Base-by-base conservation (phyloP, 352 stramenopile species). In the Globisporangium solare region DNA sequence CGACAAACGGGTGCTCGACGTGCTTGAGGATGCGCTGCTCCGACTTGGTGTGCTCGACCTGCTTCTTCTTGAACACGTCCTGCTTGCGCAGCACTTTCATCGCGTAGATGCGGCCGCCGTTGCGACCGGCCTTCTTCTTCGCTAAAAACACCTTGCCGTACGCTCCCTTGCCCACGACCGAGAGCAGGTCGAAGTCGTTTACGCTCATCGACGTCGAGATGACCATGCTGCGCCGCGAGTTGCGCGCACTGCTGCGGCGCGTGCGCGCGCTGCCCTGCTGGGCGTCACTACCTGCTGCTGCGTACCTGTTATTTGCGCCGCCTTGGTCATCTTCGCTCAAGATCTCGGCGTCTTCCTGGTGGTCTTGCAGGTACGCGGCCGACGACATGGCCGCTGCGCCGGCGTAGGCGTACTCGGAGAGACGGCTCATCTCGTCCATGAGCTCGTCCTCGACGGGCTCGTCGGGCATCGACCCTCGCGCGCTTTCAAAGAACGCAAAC, bases 1-100 rank as follows among this genome's bases (percentile, higher is more conserved):
- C 86, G n/a, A 96, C 74, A 49, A 96, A 96, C 37, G 88, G 86
- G 37, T 96, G 86, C 55, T 94, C 78, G 20, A 94, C 72, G 52
- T 94, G 70, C 49, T 90, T 90, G n/a, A 96, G 68, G 62, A 96
- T 94, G 22, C 82, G 79, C 66, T 89, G 85, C 68, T 96, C 86
- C 40, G 83, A 92, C 66, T 92, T 96, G 46, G 85, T 94, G 63
- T 93, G 81, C 53, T 94, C 83, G 2, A 94, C 79, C 58, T 92
- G 86, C 47, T 92, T 84, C 59, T 94, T 92, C 58, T 79, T 77
- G 59, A 94, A 90, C 42, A 96, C 83, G 50, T 94, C 75, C 46
- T 90, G 70, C 63, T 96, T 96, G 12, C 78, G 73, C 50, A 94
- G 61, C 35, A 96, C 85, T 62, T 96, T 96, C 84, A 94, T 94